Percentiles rank a stretch among this genome's conserved stretches.
Conservation (phyloP, 192 early-diverging fungal species). For the Gigaspora rosea region DNA sequence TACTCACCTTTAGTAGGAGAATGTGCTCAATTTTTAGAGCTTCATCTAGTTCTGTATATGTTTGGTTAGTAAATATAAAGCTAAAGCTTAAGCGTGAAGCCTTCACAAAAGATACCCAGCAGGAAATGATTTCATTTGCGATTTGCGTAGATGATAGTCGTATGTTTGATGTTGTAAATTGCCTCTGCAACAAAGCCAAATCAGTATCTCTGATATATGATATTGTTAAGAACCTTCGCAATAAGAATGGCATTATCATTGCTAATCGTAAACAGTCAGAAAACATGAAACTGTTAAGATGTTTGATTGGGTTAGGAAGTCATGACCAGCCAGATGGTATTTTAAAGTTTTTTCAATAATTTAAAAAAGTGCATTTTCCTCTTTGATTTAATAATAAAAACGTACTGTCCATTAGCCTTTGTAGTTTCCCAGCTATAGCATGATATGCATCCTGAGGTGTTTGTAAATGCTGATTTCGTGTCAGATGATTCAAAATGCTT, state of each 20-base stretch:
- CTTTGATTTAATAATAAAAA: background rate
- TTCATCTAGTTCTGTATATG: background rate
- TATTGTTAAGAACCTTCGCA: background rate
- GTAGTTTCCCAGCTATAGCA: background rate
- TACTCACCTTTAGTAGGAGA: background rate
- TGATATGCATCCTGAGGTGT: background rate
- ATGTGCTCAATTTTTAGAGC: background rate
- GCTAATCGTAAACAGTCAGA: background rate
- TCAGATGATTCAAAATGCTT: background rate
- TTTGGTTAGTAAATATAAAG: background rate
- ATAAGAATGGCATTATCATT: conserved; percentile 1
- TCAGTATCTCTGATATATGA: background rate
- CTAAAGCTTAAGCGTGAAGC: background rate
- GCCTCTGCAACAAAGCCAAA: no score
- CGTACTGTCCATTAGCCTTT: background rate
- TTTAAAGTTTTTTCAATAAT: background rate
- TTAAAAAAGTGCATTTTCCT: background rate
- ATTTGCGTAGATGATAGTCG: background rate
- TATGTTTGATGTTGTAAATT: no score
- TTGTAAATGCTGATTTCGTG: background rate
- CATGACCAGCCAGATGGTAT: background rate
- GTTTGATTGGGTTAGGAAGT: background rate
- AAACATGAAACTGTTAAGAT: background rate
- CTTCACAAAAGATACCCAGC: background rate
- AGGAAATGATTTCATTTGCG: background rate